Evolutionary conservation across 345 rosid genomes (phyloP).

Genomic region (Jatropha curcas): DNA sequence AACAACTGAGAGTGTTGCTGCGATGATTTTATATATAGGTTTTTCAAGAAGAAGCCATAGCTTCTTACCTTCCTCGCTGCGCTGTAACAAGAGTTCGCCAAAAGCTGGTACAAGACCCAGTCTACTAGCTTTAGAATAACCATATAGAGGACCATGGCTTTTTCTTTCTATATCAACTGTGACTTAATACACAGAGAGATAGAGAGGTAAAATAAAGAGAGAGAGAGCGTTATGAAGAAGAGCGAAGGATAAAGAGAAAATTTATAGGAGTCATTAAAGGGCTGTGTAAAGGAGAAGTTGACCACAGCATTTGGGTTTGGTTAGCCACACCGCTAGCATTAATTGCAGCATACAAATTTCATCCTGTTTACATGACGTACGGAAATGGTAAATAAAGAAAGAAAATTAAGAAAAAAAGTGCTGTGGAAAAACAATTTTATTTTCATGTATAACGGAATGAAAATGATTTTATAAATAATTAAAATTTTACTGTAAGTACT

Average conservation of each 20-base stretch:
- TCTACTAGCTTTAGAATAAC: conserved; percentile 52
- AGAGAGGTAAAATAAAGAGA: conserved; percentile 10
- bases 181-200: not conserved
- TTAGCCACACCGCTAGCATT: conserved; percentile 46
- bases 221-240: conserved; percentile 17
- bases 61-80: conserved; percentile 64
- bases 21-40: conserved; percentile 33
- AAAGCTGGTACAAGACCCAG: conserved; percentile 60
- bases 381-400: too few relatives aligned
- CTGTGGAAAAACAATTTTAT: too few relatives aligned
- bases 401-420: too few relatives aligned
- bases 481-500: too few relatives aligned
- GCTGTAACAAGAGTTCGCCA: conserved; percentile 58
- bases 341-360: conserved; percentile 23
- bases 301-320: conserved; percentile 28
- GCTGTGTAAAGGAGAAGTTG: conserved; percentile 13
- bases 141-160: conserved; percentile 54
- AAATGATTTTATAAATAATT: too few relatives aligned
- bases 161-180: not conserved
- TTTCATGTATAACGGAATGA: too few relatives aligned
- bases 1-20: conserved; percentile 29
- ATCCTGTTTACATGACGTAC: not conserved
- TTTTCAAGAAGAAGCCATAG: conserved; percentile 50
- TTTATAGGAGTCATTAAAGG: conserved; percentile 38
- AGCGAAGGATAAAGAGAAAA: conserved; percentile 22